Conservation (phyloP, 306 rosid species). For the Cyamopsis tetragonoloba region DNA sequence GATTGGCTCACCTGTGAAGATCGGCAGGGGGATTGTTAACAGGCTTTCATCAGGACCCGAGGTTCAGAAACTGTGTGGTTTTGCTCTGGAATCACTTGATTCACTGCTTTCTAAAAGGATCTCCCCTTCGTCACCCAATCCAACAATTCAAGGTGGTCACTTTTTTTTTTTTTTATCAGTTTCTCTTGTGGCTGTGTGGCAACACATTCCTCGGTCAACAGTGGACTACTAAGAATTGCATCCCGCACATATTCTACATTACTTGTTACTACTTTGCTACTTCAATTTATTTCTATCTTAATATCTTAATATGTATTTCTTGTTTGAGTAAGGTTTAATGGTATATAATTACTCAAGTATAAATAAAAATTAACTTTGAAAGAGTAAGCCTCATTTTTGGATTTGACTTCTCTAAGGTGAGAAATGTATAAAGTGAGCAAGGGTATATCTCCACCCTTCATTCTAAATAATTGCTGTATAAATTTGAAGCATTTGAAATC, state of each 20-base stretch:
- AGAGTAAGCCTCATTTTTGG: neutral
- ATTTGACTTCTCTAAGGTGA: neutral
- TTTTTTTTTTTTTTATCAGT: neutral
- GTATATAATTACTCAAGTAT: neutral
- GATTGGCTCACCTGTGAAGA: conserved; percentile 70
- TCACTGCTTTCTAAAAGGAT: conserved; percentile 40
- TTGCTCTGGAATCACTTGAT: conserved; percentile 72
- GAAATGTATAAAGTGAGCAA: too few relatives aligned
- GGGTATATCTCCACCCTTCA: too few relatives aligned
- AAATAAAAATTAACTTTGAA: neutral
- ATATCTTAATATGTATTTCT: neutral
- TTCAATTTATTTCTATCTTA: neutral
- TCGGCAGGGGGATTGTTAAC: conserved; percentile 93
- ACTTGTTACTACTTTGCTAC: neutral
- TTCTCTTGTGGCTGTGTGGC: neutral
- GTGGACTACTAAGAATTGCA: too few relatives aligned
- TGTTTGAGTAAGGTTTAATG: neutral
- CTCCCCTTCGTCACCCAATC: conserved; percentile 30
- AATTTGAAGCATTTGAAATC: too few relatives aligned
- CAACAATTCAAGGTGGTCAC: conserved; percentile 48
- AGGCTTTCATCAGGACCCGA: conserved; percentile 98
- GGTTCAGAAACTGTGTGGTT: conserved; percentile 81
- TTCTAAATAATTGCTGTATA: too few relatives aligned
- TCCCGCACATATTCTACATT: too few relatives aligned
- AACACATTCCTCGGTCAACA: too few relatives aligned